Percentiles rank a stretch among this genome's conserved stretches.
Evolutionary conservation across 306 rosid species (phyloP).

Genomic region (Acacia crassicarpa): DNA sequence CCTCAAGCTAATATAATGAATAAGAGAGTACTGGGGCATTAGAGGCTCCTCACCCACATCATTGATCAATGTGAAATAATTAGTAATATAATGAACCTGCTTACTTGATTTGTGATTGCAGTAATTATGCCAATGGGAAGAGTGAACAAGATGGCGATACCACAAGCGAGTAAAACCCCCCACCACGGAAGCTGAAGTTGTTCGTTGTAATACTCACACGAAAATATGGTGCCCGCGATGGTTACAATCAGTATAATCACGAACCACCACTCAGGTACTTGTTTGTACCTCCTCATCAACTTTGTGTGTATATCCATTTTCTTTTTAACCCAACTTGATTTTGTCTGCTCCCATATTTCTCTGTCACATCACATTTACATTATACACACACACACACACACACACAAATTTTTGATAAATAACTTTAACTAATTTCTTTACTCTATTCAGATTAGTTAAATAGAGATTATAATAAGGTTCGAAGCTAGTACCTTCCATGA

Average conservation of each 20-base stretch:
- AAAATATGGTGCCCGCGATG: slow-evolving; percentile 58
- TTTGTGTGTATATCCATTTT: slow-evolving; percentile 76
- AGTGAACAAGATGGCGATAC: slow-evolving; percentile 77
- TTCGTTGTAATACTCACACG: slow-evolving; percentile 69
- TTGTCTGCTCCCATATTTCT: slow-evolving; percentile 89
- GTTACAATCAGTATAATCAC: slow-evolving; percentile 55
- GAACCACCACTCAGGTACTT: slow-evolving; percentile 96
- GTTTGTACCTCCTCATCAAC: slow-evolving; percentile 69
- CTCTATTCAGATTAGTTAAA: too few relatives aligned
- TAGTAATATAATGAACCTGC: neutral
- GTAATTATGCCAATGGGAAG: slow-evolving; percentile 93
- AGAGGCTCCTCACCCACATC: too few relatives aligned
- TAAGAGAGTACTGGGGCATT: too few relatives aligned
- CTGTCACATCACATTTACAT: slow-evolving; percentile 32
- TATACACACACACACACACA: too few relatives aligned
- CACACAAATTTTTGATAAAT: too few relatives aligned
- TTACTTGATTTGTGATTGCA: slow-evolving; percentile 86
- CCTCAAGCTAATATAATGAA: too few relatives aligned
- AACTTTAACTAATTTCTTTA: too few relatives aligned
- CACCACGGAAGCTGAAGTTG: slow-evolving; percentile 98
- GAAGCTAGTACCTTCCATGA: slow-evolving; percentile 64
- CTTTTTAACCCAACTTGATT: slow-evolving; percentile 56
- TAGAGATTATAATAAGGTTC: too few relatives aligned
- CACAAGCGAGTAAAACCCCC: slow-evolving; percentile 89
- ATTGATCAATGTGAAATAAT: too few relatives aligned